Conservation (phyloP, 345 rosid genomes). For the Toxicodendron radicans region DNA sequence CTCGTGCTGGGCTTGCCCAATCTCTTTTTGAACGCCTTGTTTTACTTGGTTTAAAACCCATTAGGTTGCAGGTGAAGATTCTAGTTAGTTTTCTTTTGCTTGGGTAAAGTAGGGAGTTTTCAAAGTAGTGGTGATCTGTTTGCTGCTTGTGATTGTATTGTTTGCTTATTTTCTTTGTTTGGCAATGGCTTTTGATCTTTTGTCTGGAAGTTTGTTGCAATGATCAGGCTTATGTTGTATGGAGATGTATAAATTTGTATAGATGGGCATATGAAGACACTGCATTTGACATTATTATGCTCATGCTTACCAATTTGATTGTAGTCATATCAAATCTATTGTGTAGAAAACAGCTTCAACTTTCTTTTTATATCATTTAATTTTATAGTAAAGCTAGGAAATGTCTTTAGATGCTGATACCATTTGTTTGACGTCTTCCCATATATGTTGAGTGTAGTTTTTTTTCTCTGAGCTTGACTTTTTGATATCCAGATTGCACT, state of each 20-base stretch:
- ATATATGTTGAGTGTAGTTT: background rate
- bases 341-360: background rate
- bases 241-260: background rate
- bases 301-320: background rate
- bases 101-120: background rate
- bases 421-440: background rate
- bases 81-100: background rate
- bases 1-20: conserved; percentile 98
- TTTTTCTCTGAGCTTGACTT: background rate
- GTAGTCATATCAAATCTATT: background rate
- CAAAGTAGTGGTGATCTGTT: background rate
- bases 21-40: conserved; percentile 98
- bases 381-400: background rate
- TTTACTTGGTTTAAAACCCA: conserved; percentile 95
- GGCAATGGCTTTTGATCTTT: no score
- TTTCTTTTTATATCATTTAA: background rate
- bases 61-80: conserved; percentile 84
- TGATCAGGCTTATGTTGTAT: background rate
- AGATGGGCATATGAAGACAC: background rate
- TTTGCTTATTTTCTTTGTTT: background rate
- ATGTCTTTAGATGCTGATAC: conserved; percentile 4
- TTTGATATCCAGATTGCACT: background rate
- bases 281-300: background rate
- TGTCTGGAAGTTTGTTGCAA: background rate
- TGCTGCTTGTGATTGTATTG: background rate